These are phyloP conservation scores for Colletotrichum endophyticum DNA, from an alignment of 2,329 filamentous ascomycete genomes.

Conservation along the genomic window DNA sequence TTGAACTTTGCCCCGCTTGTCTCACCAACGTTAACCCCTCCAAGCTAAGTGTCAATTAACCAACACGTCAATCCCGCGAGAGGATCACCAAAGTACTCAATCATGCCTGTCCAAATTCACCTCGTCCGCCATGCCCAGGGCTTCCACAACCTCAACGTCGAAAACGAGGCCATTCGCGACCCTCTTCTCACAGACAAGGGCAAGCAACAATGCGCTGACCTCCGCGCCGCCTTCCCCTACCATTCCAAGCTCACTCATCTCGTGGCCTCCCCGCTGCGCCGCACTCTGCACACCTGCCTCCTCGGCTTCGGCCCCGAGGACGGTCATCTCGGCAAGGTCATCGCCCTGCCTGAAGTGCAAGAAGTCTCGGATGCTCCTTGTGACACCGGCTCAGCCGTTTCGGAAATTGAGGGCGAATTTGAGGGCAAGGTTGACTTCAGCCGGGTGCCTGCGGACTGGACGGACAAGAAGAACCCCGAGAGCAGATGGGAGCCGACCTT, in stretches of 20 bases:
- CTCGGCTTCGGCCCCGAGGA: slow-evolving; percentile 66
- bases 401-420: slow-evolving; percentile 65
- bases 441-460: slow-evolving; percentile 72
- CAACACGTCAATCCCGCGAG: too few species aligned
- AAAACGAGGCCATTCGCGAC: slow-evolving; percentile 77
- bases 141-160: slow-evolving; percentile 76
- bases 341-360: slow-evolving; percentile 77
- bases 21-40: background rate
- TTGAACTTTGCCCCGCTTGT: background rate
- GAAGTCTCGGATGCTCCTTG: slow-evolving; percentile 78
- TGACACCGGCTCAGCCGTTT: slow-evolving; percentile 71
- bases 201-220: slow-evolving; percentile 71
- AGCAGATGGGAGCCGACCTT: slow-evolving; percentile 48
- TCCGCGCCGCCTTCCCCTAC: slow-evolving; percentile 67
- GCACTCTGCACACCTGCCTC: slow-evolving; percentile 81
- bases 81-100: too few species aligned
- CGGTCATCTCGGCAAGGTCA: slow-evolving; percentile 43
- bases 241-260: slow-evolving; percentile 71
- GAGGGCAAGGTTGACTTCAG: slow-evolving; percentile 66
- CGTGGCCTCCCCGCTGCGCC: slow-evolving; percentile 78
- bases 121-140: slow-evolving; percentile 79
- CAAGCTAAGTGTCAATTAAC: too few species aligned
- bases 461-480: slow-evolving; percentile 60
- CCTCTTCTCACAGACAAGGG: slow-evolving; percentile 80
- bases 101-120: slow-evolving; percentile 63